A percentile compares a stretch with the other conserved stretches of the same genome.
phyloP scores from a whole-genome alignment of 2,329 filamentous ascomycete genomes.

The Fusarium anthophilum region DNA sequence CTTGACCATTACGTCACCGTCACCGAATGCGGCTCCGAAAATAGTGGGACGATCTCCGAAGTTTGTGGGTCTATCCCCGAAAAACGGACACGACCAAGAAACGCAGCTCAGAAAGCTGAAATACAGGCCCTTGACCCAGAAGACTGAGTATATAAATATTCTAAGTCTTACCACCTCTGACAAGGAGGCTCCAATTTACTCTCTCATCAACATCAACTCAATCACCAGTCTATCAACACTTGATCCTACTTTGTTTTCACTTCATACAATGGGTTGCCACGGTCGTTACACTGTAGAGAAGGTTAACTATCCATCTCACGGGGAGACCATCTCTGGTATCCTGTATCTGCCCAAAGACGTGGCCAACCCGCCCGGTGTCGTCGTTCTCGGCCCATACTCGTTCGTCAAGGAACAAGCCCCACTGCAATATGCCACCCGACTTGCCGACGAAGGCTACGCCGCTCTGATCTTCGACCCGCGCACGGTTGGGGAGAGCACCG shows the following conservation, averaged over 20 bases:
- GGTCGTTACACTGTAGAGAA: not conserved
- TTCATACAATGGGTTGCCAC: not conserved
- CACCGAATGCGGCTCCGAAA: not conserved
- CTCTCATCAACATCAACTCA: not conserved
- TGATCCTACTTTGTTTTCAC: not conserved
- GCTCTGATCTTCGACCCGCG: not conserved
- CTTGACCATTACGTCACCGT: rapidly evolving
- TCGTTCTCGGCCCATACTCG: not conserved
- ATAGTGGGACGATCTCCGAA: not conserved
- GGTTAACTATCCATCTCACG: not conserved
- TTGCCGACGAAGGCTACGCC: not conserved
- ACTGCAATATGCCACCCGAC: not conserved
- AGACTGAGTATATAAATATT: not conserved
- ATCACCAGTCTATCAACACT: not conserved
- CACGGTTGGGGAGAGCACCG: not conserved
- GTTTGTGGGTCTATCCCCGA: not conserved
- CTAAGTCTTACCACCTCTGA: not conserved
- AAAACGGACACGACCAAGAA: not conserved
- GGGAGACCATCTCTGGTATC: not conserved
- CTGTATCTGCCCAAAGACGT: not conserved
- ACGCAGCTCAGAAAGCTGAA: rapidly evolving
- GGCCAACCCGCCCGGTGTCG: not conserved
- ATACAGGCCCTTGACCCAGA: not conserved
- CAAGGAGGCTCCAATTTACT: not conserved
- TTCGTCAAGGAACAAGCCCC: not conserved